Evolutionary conservation across 1,284 basidiomycete genomes (phyloP), one percentile per base, ranked within the genome.

Genomic region (Veloboletus limbatus): DNA sequence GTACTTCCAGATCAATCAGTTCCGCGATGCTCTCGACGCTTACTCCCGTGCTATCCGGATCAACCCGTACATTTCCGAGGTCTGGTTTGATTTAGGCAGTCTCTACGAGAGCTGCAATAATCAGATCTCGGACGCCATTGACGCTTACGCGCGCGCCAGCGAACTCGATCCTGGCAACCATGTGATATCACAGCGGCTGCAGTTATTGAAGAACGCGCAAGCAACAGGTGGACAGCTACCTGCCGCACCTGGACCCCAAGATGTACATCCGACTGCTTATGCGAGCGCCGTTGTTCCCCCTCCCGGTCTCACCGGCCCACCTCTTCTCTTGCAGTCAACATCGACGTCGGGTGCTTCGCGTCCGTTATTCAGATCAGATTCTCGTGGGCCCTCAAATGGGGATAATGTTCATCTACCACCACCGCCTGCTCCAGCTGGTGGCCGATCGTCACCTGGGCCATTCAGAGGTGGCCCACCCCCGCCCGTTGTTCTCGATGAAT

Each of bases 1-100:
- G 2, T 99, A 99, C 69, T 99, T 97, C 78, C 95, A 98, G 67
- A 99, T 99, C 75, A 97, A 96, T 70, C 97, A 99, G 68, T 99
- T 92, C 74, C 89, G 94, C 41, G 96, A 99, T 65, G 95, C 96
- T 0, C 83, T 99, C 24, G 96, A 99, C 60, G 96, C 97, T 9
- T 99, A 99, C 67, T 98, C 95, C 24, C 89, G 95, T 13, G 96
- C 96, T 7, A 99, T 99, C 59, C 85, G 95, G 49, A 94, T 99
- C 70, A 98, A 99, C 64, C 96, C 96, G 0, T 99, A 97, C 76
- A 98, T 99, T 56, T 94, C 92, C 40, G 96, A 99, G 68, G 96
- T 99, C 4, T 99, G 97, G 96, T 98, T 95, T 70, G 95, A 99
- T 71, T 82, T 99, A 21, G 97, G 96, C 38, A 92, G 87, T 54